A percentile compares a stretch with the other conserved stretches of the same genome.
Conservation (phyloP, 768 basidiomycete genomes). For the Cystobasidium onofrii region DNA sequence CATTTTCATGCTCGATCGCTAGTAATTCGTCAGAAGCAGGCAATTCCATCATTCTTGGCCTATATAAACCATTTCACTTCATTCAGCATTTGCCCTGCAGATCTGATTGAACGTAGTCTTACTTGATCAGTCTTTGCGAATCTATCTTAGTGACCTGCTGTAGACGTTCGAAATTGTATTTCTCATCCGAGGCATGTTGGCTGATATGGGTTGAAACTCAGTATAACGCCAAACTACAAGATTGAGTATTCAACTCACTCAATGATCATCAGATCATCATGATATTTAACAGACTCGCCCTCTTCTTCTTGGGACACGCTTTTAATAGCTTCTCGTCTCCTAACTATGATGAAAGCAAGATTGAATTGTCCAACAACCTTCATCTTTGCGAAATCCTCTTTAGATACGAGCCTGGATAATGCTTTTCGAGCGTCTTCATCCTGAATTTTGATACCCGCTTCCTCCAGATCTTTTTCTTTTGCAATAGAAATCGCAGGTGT, state of each 20-base stretch:
- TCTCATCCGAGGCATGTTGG: slow-evolving; percentile 96
- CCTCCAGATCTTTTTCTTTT: slow-evolving; percentile 22
- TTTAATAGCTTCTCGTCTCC: slow-evolving; percentile 50
- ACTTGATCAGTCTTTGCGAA: slow-evolving; percentile 77
- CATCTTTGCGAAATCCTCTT: slow-evolving; percentile 77
- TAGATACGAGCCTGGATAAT: slow-evolving; percentile 74
- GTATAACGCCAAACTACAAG: no score
- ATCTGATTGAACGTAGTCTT: slow-evolving; percentile 40
- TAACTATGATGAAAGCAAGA: slow-evolving; percentile 80
- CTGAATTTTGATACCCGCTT: slow-evolving; percentile 42
- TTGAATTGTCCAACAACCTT: slow-evolving; percentile 89
- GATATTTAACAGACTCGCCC: slow-evolving; percentile 10
- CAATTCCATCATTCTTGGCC: slow-evolving; percentile 67
- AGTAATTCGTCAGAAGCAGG: slow-evolving; percentile 83
- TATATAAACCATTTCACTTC: no score
- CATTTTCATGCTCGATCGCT: slow-evolving; percentile 75
- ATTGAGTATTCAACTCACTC: no score
- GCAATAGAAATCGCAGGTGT: background rate
- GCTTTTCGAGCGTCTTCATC: slow-evolving; percentile 54
- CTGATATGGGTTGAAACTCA: no score
- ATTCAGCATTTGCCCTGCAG: no score
- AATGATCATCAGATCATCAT: slow-evolving; percentile 83
- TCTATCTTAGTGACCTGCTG: slow-evolving; percentile 83
- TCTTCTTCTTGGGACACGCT: background rate
- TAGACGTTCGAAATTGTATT: slow-evolving; percentile 93